Evolutionary conservation across 768 basidiomycete species (phyloP).

Genomic region (Leccinum longicurvipes): DNA sequence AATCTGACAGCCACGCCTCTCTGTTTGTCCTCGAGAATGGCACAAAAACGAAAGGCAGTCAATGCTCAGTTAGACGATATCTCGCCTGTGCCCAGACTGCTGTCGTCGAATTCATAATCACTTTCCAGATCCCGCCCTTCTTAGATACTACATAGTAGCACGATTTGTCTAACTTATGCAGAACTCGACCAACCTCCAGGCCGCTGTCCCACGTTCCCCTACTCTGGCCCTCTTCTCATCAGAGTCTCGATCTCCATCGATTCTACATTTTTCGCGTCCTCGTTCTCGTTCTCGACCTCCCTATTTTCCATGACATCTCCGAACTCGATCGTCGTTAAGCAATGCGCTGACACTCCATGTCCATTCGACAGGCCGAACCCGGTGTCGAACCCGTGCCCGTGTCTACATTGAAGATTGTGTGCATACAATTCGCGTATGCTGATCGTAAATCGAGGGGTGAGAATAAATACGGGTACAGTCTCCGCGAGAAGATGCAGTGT

Average conservation of each 20-base stretch:
- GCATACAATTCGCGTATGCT: background rate
- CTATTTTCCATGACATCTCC: background rate
- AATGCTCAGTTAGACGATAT: constrained; percentile 12
- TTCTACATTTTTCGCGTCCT: background rate
- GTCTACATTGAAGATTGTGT: background rate
- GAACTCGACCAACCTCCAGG: too few relatives aligned
- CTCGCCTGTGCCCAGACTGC: constrained; percentile 1
- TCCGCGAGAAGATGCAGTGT: background rate
- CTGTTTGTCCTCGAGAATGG: constrained; percentile 10
- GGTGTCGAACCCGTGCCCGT: background rate
- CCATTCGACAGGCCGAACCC: background rate
- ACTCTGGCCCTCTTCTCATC: background rate
- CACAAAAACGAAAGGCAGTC: constrained; percentile 26
- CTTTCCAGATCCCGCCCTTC: too few relatives aligned
- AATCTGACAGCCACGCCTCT: background rate
- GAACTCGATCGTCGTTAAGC: background rate
- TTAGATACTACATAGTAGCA: too few relatives aligned
- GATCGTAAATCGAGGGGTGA: background rate
- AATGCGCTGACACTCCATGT: background rate
- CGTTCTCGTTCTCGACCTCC: background rate
- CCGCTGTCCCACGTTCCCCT: too few relatives aligned
- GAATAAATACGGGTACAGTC: background rate
- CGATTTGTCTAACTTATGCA: too few relatives aligned
- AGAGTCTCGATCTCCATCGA: background rate
- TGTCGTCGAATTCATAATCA: background rate